Conservation (phyloP, 2,329 filamentous ascomycete species). For the Penicillium sp. region DNA sequence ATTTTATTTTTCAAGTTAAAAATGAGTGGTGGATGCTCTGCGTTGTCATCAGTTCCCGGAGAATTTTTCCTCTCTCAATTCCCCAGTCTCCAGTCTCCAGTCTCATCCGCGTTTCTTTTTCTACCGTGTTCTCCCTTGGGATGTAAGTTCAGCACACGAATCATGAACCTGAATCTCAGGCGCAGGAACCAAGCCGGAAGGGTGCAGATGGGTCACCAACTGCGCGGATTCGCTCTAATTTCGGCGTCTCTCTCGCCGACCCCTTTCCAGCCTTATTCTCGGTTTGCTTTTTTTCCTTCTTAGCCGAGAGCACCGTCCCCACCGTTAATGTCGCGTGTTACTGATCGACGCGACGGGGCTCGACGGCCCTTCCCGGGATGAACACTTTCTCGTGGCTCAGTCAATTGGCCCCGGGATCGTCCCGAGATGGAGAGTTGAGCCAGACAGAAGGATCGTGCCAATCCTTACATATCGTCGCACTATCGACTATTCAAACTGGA, state of each 20-base stretch:
- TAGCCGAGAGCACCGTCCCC: neutral
- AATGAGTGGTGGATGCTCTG: neutral
- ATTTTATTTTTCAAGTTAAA: neutral
- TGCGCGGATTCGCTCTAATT: neutral
- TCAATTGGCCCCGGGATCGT: neutral
- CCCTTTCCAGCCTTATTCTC: neutral
- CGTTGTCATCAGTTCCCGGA: neutral
- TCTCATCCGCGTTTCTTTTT: neutral
- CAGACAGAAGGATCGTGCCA: neutral
- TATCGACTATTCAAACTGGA: conserved; percentile 8
- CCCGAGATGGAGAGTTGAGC: neutral
- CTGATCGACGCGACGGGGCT: neutral
- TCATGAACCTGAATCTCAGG: neutral
- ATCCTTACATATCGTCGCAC: conserved; percentile 21
- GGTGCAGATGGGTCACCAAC: neutral
- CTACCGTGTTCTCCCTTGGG: neutral
- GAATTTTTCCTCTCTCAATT: neutral
- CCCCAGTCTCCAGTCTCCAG: neutral
- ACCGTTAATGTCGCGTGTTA: neutral
- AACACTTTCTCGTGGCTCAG: neutral
- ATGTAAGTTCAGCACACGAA: neutral
- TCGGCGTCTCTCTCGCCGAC: neutral
- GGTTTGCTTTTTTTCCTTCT: neutral
- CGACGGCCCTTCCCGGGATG: neutral
- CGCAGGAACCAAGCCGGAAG: neutral